phyloP scores from a whole-genome alignment of 495 filamentous ascomycete genomes.

The Apodospora peruviana region DNA sequence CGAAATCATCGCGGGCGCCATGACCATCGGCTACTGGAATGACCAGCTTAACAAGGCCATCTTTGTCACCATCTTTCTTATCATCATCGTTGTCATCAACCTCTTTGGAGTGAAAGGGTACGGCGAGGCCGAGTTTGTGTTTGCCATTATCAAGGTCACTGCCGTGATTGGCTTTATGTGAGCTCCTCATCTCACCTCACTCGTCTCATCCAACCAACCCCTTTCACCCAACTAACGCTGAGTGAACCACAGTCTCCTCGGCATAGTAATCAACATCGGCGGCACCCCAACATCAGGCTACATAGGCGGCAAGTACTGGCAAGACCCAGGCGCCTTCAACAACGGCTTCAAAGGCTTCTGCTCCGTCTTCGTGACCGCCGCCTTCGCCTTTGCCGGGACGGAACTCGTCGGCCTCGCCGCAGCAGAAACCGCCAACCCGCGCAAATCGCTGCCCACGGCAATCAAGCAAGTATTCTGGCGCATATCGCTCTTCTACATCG shows the following conservation, averaged over 20 bases:
- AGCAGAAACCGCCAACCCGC: conserved; percentile 82
- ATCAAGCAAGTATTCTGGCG: conserved; percentile 97
- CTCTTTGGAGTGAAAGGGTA: conserved; percentile 83
- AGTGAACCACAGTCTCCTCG: conserved; percentile 54
- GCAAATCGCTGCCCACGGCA: conserved; percentile 79
- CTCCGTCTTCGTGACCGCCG: conserved; percentile 87
- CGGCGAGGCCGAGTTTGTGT: conserved; percentile 87
- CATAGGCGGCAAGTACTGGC: conserved; percentile 79
- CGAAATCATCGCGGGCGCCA: conserved; percentile 85
- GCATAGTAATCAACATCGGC: conserved; percentile 73
- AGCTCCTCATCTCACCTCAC: conserved; percentile 24
- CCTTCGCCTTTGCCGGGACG: conserved; percentile 88
- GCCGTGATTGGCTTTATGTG: conserved; percentile 88
- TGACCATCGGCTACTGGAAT: conserved; percentile 87
- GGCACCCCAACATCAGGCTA: conserved; percentile 73
- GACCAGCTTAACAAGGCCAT: conserved; percentile 59
- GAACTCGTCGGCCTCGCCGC: conserved; percentile 88
- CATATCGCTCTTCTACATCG: conserved; percentile 82
- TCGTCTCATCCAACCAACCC: conserved; percentile 3
- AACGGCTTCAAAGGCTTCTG: conserved; percentile 94
- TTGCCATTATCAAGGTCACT: conserved; percentile 78
- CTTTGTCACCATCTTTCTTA: conserved; percentile 79
- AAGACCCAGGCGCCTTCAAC: conserved; percentile 77
- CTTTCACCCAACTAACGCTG: neutral
- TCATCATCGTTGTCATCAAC: conserved; percentile 73